Evolutionary conservation across 768 basidiomycete species (phyloP).

Genomic region (Tulasnella sp.): DNA sequence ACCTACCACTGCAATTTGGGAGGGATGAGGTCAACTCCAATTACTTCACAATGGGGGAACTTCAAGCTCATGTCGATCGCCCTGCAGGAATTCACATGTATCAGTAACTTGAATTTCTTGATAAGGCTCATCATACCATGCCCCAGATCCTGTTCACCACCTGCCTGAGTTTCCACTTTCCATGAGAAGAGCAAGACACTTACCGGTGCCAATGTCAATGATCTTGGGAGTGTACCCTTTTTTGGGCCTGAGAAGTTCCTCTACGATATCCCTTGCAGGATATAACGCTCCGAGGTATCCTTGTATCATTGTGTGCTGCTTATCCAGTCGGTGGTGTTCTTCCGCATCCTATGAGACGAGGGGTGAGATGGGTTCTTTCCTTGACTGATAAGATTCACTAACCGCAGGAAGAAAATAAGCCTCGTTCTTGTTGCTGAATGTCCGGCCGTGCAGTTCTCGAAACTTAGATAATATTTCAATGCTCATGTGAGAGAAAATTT

Average conservation of each 20-base stretch:
- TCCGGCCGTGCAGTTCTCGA: too few species aligned
- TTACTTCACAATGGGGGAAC: slow-evolving; percentile 10
- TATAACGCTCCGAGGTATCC: slow-evolving; percentile 8
- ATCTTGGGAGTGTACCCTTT: slow-evolving; percentile 1
- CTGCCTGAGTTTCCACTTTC: too few species aligned
- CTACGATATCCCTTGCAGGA: slow-evolving; percentile 1
- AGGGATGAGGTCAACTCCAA: slow-evolving; percentile 8
- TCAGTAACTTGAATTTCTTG: too few species aligned
- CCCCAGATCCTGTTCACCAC: too few species aligned
- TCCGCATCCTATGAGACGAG: slow-evolving; percentile 9
- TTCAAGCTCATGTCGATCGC: slow-evolving; percentile 6
- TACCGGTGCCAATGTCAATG: slow-evolving; percentile 11
- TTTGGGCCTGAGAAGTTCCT: not conserved
- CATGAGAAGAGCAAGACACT: too few species aligned
- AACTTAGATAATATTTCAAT: too few species aligned
- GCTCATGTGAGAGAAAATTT: too few species aligned
- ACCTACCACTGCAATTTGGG: too few species aligned
- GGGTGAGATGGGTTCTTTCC: too few species aligned
- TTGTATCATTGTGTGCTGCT: slow-evolving; percentile 3
- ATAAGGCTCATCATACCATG: too few species aligned
- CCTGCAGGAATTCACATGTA: too few species aligned
- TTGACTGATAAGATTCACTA: too few species aligned
- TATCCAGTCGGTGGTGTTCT: slow-evolving; percentile 12
- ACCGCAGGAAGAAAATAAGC: slow-evolving; percentile 10
- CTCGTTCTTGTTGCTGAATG: slow-evolving; percentile 10